Base-by-base conservation (phyloP, 2,329 filamentous ascomycete species). In the Alternaria metachromatica region DNA sequence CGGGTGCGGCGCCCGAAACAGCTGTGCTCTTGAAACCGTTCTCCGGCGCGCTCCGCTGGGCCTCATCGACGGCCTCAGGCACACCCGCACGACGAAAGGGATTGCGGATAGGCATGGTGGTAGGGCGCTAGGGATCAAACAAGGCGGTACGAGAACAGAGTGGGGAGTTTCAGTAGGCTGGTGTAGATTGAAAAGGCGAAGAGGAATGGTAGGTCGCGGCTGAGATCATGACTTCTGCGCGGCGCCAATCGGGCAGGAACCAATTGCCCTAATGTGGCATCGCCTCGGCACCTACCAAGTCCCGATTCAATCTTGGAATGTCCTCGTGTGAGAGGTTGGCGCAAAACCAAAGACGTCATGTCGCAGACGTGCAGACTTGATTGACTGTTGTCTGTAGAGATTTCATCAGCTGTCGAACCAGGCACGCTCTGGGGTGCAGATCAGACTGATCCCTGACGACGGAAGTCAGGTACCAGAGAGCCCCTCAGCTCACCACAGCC, bases 71-170 rank as follows among this genome's bases (percentile, higher is more conserved):
- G 18, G 71, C 69, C 48, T 80, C 79, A 60, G 69, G 72, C 30
- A 68, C 72, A 59, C 76, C 77, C 54, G 75, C 74, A 43, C 78
- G 78, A 63, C 77, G 77, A 66, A 82, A 82, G 12, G 79, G 80
- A 60, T 81, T 81, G 70, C 80, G 80, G 56, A 82, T 78, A 64
- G 80, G 80, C 80, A 82, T 82, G 55, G 60, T 63, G 60, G 50
- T 30, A 33, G 63, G 64, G 59, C 54, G 64, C 62, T 57, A 60
- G 46, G 57, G 63, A 60, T 51, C 61, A 57, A 55, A 65, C 54
- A 71, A 51, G 60, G 64, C 62, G 64, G 61, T 68, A 66, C 60
- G 65, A 64, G 59, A 53, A 55, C 41, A 62, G 60, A 54, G 68
- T 58, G 63, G 69, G 64, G 66, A 66, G 72, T 63, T 60, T 67